Evolutionary conservation across 2,329 filamentous ascomycete genomes (phyloP).

Genomic region (Corinectria fuckeliana): DNA sequence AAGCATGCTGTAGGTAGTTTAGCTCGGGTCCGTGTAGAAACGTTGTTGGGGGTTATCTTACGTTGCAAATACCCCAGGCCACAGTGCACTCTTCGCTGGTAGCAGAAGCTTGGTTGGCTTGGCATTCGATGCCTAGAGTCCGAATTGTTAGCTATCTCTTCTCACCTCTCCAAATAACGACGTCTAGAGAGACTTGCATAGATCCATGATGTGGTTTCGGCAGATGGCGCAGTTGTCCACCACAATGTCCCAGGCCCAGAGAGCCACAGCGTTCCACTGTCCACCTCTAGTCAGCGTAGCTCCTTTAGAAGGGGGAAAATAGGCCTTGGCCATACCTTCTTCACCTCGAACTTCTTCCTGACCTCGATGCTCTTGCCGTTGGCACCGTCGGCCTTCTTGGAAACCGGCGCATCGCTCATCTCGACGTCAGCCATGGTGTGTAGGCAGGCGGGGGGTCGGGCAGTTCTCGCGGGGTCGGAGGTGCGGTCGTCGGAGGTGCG

Average conservation of each 20-base stretch:
- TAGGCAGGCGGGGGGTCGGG: constrained; percentile 3
- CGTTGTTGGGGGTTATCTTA: constrained; percentile 53
- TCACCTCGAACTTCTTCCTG: constrained; percentile 98
- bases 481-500: neutral
- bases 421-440: constrained; percentile 87
- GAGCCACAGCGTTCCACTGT: constrained; percentile 96
- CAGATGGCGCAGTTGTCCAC: constrained; percentile 99
- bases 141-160: constrained; percentile 17
- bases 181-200: constrained; percentile 68
- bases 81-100: constrained; percentile 99
- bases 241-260: constrained; percentile 99
- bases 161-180: neutral
- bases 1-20: constrained; percentile 76
- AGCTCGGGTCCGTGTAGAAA: constrained; percentile 35
- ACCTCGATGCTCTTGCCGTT: constrained; percentile 64
- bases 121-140: constrained; percentile 85
- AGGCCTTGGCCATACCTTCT: constrained; percentile 75
- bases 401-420: constrained; percentile 84
- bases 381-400: constrained; percentile 60
- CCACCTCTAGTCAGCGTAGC: constrained; percentile 23
- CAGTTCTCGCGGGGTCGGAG: constrained; percentile 9
- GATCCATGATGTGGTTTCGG: constrained; percentile 99
- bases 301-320: neutral
- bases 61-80: constrained; percentile 99
- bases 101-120: constrained; percentile 96